Conservation (phyloP, 768 basidiomycete genomes). For the Pleurotus citrinopileatus region DNA sequence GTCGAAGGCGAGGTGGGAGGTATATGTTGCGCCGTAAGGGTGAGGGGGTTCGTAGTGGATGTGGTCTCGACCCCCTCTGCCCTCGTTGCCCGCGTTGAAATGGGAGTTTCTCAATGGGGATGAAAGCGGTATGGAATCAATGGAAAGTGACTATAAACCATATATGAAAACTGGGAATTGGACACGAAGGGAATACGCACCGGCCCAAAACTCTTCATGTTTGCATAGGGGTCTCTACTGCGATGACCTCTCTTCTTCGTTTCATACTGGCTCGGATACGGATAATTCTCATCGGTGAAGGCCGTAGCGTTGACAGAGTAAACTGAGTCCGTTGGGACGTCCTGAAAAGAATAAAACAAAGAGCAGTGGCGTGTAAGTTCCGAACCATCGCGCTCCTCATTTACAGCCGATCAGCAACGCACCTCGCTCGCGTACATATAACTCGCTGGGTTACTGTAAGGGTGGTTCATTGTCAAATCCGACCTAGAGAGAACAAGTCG, state of each 20-base stretch:
- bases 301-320: not conserved
- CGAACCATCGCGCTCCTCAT: not conserved
- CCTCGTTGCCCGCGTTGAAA: not conserved
- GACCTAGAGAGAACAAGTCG: not conserved
- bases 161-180: not conserved
- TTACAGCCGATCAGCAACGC: not conserved
- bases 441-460: slow-evolving; percentile 5
- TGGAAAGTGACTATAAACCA: slow-evolving; percentile 3
- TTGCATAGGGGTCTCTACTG: slow-evolving; percentile 1
- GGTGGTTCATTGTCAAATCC: slow-evolving; percentile 5
- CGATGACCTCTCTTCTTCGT: not conserved
- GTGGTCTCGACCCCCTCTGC: not conserved
- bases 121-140: slow-evolving; percentile 4
- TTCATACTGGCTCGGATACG: not conserved
- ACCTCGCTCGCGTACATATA: slow-evolving; percentile 6
- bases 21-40: slow-evolving; percentile 4
- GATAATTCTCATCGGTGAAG: not conserved
- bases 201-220: slow-evolving; percentile 7
- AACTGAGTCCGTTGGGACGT: not conserved
- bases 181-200: not conserved
- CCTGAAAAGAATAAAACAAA: not conserved
- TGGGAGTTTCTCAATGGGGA: not conserved
- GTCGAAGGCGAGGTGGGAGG: slow-evolving; percentile 6
- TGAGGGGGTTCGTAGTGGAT: not conserved
- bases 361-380: not conserved